Percentiles rank a stretch among this genome's conserved stretches.
These are phyloP conservation scores for Cornus florida DNA, from an alignment of 148 eudicot genomes.

Conservation along the genomic window DNA sequence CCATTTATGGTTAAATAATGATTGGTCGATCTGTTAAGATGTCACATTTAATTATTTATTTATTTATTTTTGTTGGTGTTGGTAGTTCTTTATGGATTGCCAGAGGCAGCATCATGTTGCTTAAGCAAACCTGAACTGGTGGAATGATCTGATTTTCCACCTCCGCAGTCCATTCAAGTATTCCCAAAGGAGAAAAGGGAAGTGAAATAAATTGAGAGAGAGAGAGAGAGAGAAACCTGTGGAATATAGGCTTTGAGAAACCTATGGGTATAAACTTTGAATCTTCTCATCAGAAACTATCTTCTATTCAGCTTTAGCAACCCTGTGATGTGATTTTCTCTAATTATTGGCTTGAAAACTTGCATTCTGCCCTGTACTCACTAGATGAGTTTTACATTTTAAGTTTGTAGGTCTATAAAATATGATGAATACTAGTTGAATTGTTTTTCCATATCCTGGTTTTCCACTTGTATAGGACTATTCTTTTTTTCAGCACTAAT, in stretches of 20 bases:
- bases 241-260: background rate
- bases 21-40: background rate
- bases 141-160: background rate
- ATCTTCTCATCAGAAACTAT: background rate
- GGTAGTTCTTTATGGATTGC: background rate
- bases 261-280: no score
- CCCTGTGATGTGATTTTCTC: background rate
- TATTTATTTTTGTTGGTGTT: background rate
- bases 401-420: background rate
- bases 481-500: background rate
- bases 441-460: background rate
- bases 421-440: background rate
- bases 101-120: background rate
- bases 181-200: background rate
- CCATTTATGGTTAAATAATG: background rate
- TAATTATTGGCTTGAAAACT: background rate
- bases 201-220: background rate
- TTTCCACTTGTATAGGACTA: conserved; percentile 1
- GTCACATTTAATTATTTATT: no score
- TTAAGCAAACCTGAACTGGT: no score
- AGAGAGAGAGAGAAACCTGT: background rate
- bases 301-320: background rate
- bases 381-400: background rate
- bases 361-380: background rate
- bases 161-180: background rate